Conservation (phyloP, 495 filamentous ascomycete genomes). For the Amphirosellinia nigrospora region DNA sequence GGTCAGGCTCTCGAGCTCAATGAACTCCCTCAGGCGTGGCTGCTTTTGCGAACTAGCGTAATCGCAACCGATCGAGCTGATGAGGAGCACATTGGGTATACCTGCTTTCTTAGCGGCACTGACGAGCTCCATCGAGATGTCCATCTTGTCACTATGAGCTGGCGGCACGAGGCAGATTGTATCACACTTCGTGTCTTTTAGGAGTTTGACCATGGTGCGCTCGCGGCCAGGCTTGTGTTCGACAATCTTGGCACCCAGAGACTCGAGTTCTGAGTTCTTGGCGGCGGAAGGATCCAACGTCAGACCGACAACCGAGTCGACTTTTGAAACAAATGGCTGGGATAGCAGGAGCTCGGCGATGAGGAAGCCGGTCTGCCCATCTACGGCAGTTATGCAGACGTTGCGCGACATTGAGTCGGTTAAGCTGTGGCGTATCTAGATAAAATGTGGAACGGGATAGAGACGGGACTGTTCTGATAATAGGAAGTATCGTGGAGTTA, state of each 20-base stretch:
- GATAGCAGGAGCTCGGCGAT: slow-evolving; percentile 61
- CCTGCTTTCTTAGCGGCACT: slow-evolving; percentile 56
- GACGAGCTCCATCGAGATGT: slow-evolving; percentile 56
- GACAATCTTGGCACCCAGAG: slow-evolving; percentile 58
- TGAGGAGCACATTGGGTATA: slow-evolving; percentile 57
- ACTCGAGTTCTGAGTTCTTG: slow-evolving; percentile 59
- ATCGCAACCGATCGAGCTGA: slow-evolving; percentile 61
- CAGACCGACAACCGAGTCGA: slow-evolving; percentile 50
- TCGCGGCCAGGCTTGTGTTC: slow-evolving; percentile 51
- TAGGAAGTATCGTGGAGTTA: too few relatives aligned
- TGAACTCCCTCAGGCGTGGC: slow-evolving; percentile 60
- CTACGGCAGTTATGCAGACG: slow-evolving; percentile 58
- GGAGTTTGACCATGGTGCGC: slow-evolving; percentile 42
- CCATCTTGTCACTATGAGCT: slow-evolving; percentile 52
- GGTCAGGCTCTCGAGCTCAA: slow-evolving; percentile 57
- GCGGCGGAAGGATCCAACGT: slow-evolving; percentile 53
- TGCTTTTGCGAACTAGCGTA: slow-evolving; percentile 58
- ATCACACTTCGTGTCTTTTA: slow-evolving; percentile 54
- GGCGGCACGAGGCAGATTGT: slow-evolving; percentile 63
- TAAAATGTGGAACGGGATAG: background rate
- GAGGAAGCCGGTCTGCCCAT: slow-evolving; percentile 61
- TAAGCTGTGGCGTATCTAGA: background rate
- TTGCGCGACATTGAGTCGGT: slow-evolving; percentile 50
- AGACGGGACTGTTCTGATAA: background rate
- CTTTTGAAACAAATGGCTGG: slow-evolving; percentile 49